A percentile compares a stretch with the other conserved stretches of the same genome.
phyloP scores from a whole-genome alignment of 306 rosid genomes.

The Vigna radiata region DNA sequence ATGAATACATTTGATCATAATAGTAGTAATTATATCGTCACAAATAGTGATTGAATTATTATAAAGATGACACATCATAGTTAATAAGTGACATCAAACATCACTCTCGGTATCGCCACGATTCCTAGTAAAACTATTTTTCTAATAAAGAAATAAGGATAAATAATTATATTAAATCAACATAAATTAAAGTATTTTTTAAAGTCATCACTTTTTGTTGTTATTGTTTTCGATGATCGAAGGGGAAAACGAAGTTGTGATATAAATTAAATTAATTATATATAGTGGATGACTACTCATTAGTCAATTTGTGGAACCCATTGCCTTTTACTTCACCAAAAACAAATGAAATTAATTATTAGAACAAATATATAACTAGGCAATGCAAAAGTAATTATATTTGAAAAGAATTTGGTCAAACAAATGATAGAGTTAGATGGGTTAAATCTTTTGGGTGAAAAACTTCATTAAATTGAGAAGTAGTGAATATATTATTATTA shows the following conservation, averaged over 20 bases:
- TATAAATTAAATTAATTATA: slow-evolving; percentile 24
- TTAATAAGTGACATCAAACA: too few relatives aligned
- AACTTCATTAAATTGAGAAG: background rate
- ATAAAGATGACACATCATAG: too few relatives aligned
- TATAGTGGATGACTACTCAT: slow-evolving; percentile 9
- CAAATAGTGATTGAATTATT: too few relatives aligned
- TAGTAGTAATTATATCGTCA: too few relatives aligned
- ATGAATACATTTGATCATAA: too few relatives aligned
- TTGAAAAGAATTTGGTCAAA: background rate
- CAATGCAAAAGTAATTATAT: background rate
- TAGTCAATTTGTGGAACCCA: slow-evolving; percentile 41
- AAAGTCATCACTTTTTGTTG: background rate
- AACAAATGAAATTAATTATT: background rate
- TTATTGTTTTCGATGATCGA: background rate
- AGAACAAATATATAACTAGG: background rate
- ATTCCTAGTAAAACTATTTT: background rate
- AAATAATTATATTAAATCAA: background rate
- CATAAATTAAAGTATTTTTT: background rate
- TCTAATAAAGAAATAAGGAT: background rate
- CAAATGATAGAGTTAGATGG: slow-evolving; percentile 13
- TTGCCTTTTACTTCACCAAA: slow-evolving; percentile 21
- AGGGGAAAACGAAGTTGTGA: background rate
- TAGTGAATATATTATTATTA: too few relatives aligned
- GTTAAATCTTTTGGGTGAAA: background rate
- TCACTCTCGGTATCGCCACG: too few relatives aligned